Conservation (phyloP, 2,329 filamentous ascomycete genomes). For the Aureobasidium sp. region DNA sequence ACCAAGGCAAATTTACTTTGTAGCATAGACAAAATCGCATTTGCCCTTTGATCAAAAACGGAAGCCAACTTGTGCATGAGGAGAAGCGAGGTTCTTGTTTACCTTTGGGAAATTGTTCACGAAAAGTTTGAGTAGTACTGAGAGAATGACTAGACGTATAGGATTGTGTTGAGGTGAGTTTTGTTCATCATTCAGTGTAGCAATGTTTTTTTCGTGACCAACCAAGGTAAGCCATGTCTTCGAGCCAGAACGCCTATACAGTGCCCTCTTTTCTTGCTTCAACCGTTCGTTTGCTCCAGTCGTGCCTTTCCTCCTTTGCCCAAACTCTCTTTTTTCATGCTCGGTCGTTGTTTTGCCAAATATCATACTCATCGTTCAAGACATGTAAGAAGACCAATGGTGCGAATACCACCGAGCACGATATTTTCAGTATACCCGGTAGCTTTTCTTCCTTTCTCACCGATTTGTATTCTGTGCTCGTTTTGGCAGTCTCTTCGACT, state of each 20-base stretch:
- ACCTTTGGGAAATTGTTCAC: neutral
- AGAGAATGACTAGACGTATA: neutral
- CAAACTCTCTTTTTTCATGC: neutral
- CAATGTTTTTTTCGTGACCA: neutral
- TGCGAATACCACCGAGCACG: no score
- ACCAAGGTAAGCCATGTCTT: neutral
- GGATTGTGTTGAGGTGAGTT: neutral
- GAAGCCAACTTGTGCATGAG: neutral
- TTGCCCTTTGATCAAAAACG: constrained; percentile 11
- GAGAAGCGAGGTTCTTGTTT: neutral
- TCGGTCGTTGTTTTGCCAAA: neutral
- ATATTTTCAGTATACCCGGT: no score
- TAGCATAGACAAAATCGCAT: constrained; percentile 15
- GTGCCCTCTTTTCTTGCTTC: neutral
- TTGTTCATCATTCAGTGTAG: neutral
- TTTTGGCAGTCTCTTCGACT: no score
- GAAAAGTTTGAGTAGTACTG: neutral
- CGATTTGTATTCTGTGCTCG: no score
- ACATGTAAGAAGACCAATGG: no score
- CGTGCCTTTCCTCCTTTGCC: neutral
- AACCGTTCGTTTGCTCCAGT: neutral
- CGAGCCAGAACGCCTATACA: neutral
- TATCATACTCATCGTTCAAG: no score
- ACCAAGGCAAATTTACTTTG: constrained; percentile 12
- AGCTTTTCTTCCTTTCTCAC: no score